Conservation (phyloP, 2,329 filamentous ascomycete species). For the Phyllosticta capitalensis region DNA sequence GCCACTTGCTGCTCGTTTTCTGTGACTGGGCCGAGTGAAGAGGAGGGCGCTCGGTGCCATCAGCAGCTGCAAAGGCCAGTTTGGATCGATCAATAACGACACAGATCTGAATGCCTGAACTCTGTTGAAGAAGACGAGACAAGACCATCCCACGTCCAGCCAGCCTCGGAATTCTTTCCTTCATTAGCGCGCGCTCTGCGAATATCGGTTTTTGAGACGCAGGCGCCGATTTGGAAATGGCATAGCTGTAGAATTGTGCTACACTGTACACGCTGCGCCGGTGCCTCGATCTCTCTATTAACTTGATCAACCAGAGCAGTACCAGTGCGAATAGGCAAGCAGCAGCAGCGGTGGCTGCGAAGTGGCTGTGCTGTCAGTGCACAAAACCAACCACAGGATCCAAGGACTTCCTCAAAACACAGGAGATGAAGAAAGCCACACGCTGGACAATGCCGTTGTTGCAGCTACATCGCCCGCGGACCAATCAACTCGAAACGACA, state of each 20-base stretch:
- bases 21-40: background rate
- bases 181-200: background rate
- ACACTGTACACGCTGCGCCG: background rate
- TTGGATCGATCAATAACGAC: background rate
- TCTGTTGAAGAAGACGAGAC: background rate
- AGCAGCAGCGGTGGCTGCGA: background rate
- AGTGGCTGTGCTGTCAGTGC: background rate
- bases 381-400: background rate
- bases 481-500: background rate
- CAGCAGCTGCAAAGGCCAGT: background rate
- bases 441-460: background rate
- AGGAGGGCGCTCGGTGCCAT: background rate
- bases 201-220: background rate
- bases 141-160: conserved; percentile 5
- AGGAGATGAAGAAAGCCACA: background rate
- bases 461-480: background rate
- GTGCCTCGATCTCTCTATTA: background rate
- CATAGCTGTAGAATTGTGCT: background rate
- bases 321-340: background rate
- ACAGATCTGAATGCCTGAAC: background rate
- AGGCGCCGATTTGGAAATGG: background rate
- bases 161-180: background rate
- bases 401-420: background rate
- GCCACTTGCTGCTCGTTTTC: background rate
- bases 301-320: background rate